These are phyloP conservation scores for Lotus japonicus DNA, from an alignment of 306 rosid genomes.

Conservation along the genomic window DNA sequence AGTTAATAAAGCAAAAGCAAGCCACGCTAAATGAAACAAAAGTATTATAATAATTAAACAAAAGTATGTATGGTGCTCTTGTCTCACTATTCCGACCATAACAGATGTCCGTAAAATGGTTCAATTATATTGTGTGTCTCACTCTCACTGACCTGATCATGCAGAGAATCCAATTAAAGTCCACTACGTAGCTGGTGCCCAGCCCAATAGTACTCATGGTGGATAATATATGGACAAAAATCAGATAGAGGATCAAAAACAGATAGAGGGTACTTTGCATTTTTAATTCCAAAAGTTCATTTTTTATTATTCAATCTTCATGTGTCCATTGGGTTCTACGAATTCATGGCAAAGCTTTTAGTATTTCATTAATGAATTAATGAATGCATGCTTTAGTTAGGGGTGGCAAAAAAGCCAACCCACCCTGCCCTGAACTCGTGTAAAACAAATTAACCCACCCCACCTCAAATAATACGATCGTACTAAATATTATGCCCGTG, in stretches of 20 bases:
- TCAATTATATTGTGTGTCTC: too few relatives aligned
- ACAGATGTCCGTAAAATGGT: background rate
- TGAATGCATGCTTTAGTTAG: too few relatives aligned
- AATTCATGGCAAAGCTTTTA: background rate
- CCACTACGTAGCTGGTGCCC: background rate
- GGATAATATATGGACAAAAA: background rate
- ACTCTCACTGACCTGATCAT: background rate
- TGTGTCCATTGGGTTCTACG: conserved; percentile 10
- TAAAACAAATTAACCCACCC: too few relatives aligned
- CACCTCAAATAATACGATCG: too few relatives aligned
- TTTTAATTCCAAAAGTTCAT: background rate
- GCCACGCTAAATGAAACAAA: too few relatives aligned
- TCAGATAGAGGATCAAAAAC: too few relatives aligned
- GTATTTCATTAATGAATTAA: too few relatives aligned
- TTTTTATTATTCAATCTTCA: background rate
- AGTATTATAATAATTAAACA: too few relatives aligned
- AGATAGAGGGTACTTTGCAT: background rate
- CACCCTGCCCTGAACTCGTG: too few relatives aligned
- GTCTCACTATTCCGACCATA: conserved; percentile 5
- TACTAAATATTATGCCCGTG: too few relatives aligned
- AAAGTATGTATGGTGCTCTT: background rate
- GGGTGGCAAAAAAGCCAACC: too few relatives aligned
- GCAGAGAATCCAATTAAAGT: background rate
- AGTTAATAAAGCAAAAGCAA: too few relatives aligned
- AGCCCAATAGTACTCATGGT: background rate